phyloP scores from a whole-genome alignment of 306 rosid genomes.

The Lathyrus sativus region DNA sequence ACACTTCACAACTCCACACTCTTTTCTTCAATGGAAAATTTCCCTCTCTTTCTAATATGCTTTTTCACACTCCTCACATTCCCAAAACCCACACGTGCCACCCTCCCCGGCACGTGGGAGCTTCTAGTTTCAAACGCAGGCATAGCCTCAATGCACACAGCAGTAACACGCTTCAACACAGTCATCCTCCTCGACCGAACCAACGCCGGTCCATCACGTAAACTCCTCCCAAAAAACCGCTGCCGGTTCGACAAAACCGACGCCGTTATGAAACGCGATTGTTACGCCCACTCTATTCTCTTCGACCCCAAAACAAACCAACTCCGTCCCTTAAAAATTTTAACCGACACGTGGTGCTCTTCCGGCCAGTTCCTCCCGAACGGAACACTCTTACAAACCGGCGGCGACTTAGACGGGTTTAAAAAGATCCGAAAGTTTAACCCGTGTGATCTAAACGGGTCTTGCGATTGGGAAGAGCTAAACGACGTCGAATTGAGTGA shows the following conservation, averaged over 20 bases:
- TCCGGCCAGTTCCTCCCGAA: slow-evolving; percentile 86
- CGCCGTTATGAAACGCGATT: slow-evolving; percentile 57
- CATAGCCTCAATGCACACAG: slow-evolving; percentile 90
- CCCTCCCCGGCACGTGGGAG: slow-evolving; percentile 93
- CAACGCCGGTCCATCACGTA: slow-evolving; percentile 71
- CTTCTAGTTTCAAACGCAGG: slow-evolving; percentile 68
- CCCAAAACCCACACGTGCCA: slow-evolving; percentile 40
- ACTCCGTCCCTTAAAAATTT: slow-evolving; percentile 68
- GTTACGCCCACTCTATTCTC: slow-evolving; percentile 79
- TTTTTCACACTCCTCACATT: slow-evolving; percentile 13
- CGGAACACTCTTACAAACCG: slow-evolving; percentile 78
- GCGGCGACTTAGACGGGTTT: slow-evolving; percentile 77
- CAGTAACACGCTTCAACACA: slow-evolving; percentile 85
- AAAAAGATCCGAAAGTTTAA: slow-evolving; percentile 63
- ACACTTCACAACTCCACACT: slow-evolving; percentile 17
- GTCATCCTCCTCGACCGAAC: slow-evolving; percentile 84
- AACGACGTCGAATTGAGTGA: slow-evolving; percentile 51
- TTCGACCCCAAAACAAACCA: slow-evolving; percentile 60
- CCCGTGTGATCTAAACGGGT: slow-evolving; percentile 55
- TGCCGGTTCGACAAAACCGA: slow-evolving; percentile 65
- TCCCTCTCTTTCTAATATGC: not conserved
- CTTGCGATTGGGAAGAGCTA: slow-evolving; percentile 77
- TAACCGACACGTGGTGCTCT: slow-evolving; percentile 96
- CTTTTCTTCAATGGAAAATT: slow-evolving; percentile 31
- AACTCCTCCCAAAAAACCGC: slow-evolving; percentile 54